phyloP scores from a whole-genome alignment of 495 filamentous ascomycete genomes.

The Penicillium silybi region DNA sequence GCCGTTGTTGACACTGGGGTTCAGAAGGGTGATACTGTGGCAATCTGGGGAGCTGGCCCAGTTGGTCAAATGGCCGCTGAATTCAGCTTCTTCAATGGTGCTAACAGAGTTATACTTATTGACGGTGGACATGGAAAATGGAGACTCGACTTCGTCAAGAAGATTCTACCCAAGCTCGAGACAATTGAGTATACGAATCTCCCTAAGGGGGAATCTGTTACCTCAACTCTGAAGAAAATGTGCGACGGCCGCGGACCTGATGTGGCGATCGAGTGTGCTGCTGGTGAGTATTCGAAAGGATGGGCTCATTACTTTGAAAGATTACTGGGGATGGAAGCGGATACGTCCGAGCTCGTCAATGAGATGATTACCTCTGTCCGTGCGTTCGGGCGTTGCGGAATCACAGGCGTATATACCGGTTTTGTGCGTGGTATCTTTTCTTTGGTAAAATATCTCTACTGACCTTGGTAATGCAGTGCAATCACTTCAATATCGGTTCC shows the following conservation, averaged over 20 bases:
- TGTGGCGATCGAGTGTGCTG: slow-evolving; percentile 75
- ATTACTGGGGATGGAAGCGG: slow-evolving; percentile 69
- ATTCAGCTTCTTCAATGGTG: slow-evolving; percentile 68
- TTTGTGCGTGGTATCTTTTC: slow-evolving; percentile 50
- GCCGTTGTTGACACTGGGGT: slow-evolving; percentile 2
- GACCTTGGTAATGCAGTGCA: slow-evolving; percentile 47
- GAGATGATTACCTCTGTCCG: slow-evolving; percentile 76
- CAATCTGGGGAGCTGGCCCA: slow-evolving; percentile 64
- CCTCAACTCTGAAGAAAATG: slow-evolving; percentile 67
- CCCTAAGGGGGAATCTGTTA: slow-evolving; percentile 54
- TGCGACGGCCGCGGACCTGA: slow-evolving; percentile 62
- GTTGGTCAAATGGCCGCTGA: slow-evolving; percentile 75
- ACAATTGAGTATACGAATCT: slow-evolving; percentile 53
- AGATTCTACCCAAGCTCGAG: slow-evolving; percentile 59
- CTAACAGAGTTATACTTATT: slow-evolving; percentile 70
- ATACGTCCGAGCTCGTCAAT: slow-evolving; percentile 80
- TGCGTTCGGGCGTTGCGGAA: slow-evolving; percentile 67
- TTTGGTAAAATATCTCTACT: neutral
- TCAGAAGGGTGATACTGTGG: slow-evolving; percentile 9
- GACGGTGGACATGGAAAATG: slow-evolving; percentile 61
- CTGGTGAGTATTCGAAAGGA: slow-evolving; percentile 79
- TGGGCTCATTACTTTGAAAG: slow-evolving; percentile 75
- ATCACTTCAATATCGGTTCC: slow-evolving; percentile 76
- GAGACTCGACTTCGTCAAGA: slow-evolving; percentile 61
- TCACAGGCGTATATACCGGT: slow-evolving; percentile 79